Conservation (phyloP, 192 early-diverging fungal species). For the Ramicandelaber brevisporus region DNA sequence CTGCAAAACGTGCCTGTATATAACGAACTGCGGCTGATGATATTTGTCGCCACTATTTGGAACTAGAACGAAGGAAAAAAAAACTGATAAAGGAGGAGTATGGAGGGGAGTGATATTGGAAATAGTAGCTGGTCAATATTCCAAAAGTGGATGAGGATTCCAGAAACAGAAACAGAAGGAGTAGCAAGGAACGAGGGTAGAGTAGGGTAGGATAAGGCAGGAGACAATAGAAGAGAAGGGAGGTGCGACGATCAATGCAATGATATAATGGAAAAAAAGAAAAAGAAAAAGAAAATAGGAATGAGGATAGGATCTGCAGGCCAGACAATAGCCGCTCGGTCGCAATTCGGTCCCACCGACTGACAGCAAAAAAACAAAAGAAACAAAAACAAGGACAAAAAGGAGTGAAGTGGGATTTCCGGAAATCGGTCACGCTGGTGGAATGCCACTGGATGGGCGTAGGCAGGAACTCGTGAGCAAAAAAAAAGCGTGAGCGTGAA, state of each 20-base stretch:
- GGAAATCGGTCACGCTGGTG: no score
- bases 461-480: no score
- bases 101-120: slow-evolving; percentile 1
- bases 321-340: background rate
- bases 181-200: background rate
- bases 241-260: background rate
- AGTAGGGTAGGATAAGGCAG: no score
- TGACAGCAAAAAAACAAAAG: no score
- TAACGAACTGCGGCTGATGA: slow-evolving; percentile 1
- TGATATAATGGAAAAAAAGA: background rate
- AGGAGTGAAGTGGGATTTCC: no score
- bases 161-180: slow-evolving; percentile 1
- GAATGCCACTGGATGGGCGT: no score
- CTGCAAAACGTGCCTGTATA: background rate
- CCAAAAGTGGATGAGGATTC: background rate
- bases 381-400: no score
- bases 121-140: background rate
- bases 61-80: slow-evolving; percentile 17
- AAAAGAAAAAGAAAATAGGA: slow-evolving; percentile 1
- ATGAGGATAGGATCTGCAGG: background rate
- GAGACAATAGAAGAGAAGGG: background rate
- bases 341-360: no score
- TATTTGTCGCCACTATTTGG: slow-evolving; percentile 5
- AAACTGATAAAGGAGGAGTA: background rate
- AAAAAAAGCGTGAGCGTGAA: no score